Evolutionary conservation across 345 rosid genomes (phyloP).

Genomic region (Hirschfeldia incana): DNA sequence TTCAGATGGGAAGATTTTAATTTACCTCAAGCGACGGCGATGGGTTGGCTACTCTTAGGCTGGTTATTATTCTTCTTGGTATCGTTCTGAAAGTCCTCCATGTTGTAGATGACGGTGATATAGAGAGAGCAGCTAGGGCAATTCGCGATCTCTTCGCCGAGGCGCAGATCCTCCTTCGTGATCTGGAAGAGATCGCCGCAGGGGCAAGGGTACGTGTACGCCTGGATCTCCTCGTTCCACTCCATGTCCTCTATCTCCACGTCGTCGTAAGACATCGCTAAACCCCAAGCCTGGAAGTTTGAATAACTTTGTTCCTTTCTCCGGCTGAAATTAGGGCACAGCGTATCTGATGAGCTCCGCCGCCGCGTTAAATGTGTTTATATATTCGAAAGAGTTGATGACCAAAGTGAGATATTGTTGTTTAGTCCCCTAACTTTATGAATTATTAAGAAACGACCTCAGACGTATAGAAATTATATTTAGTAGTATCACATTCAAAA

Average conservation of each 20-base stretch:
- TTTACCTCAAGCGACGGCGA: conserved; percentile 63
- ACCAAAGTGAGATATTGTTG: neutral
- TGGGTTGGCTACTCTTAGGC: conserved; percentile 46
- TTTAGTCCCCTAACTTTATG: neutral
- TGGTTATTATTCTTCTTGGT: conserved; percentile 43
- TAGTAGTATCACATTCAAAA: too few species aligned
- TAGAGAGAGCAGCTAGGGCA: conserved; percentile 96
- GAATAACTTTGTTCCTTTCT: neutral
- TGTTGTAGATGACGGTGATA: conserved; percentile 83
- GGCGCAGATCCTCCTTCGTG: conserved; percentile 75
- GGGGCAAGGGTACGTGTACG: conserved; percentile 88
- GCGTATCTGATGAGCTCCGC: neutral
- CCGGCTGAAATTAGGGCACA: conserved; percentile 33
- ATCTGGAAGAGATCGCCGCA: conserved; percentile 95
- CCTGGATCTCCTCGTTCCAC: conserved; percentile 79
- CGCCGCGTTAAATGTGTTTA: conserved; percentile 2
- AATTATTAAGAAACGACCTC: neutral
- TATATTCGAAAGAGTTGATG: neutral
- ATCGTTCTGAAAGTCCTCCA: conserved; percentile 65
- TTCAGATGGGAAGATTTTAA: neutral
- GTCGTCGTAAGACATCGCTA: conserved; percentile 90
- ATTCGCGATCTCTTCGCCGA: conserved; percentile 83
- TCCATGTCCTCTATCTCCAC: conserved; percentile 98
- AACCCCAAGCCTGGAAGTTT: neutral
- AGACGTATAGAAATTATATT: too few species aligned